Conservation (phyloP, 805 yeast genomes). For the Cyberlindnera subsufficiens region DNA sequence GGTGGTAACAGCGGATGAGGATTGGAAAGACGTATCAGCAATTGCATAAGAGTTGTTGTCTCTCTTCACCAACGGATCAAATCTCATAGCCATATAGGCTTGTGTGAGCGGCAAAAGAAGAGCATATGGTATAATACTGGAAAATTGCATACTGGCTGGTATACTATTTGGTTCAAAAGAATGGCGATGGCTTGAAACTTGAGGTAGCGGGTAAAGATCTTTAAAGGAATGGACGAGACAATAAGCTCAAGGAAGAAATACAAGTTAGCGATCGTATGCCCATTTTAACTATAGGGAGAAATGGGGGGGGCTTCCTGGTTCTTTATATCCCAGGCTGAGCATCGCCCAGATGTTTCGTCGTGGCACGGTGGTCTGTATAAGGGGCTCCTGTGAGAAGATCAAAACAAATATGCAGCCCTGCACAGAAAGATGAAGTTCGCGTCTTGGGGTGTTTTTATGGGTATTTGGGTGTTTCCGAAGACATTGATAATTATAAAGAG, state of each 20-base stretch:
- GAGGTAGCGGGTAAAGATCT: not conserved
- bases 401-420: conserved; percentile 11
- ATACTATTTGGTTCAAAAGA: not conserved
- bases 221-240: conserved; percentile 26
- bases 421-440: no score
- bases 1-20: conserved; percentile 14
- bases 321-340: not conserved
- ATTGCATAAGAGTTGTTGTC: conserved; percentile 8
- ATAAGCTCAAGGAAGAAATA: conserved; percentile 10
- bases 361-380: not conserved
- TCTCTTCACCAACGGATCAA: conserved; percentile 18
- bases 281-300: no score
- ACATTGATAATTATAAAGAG: no score
- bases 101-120: conserved; percentile 14
- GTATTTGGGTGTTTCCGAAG: no score
- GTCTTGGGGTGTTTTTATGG: no score
- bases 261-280: not conserved
- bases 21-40: conserved; percentile 1
- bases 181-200: no score
- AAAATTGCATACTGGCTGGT: conserved; percentile 10
- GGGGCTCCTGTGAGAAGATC: conserved; percentile 3
- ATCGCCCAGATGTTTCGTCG: not conserved
- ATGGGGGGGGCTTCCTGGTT: not conserved
- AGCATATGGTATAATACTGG: conserved; percentile 11
- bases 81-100: conserved; percentile 21